Conservation (phyloP, 2,329 filamentous ascomycete genomes). For the Colletotrichum sidae region DNA sequence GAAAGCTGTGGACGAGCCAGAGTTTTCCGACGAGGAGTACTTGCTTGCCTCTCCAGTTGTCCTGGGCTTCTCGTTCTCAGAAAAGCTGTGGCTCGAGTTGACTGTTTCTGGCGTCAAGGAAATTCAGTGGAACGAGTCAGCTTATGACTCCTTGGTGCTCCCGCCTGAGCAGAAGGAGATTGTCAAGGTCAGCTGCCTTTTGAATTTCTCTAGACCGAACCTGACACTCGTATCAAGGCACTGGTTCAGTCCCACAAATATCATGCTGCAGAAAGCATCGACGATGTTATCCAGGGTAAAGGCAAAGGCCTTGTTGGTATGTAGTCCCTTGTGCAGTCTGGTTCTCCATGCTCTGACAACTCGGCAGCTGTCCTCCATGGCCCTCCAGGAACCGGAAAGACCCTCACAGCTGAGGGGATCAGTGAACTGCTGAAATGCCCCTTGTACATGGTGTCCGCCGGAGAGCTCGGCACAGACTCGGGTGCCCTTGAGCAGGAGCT, state of each 20-base stretch:
- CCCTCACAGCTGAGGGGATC: conserved; percentile 31
- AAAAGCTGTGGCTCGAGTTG: conserved; percentile 93
- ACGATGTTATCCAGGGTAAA: conserved; percentile 86
- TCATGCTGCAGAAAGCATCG: conserved; percentile 82
- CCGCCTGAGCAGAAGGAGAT: conserved; percentile 70
- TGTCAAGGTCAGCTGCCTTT: conserved; percentile 61
- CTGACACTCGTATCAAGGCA: conserved; percentile 55
- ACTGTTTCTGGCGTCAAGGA: conserved; percentile 82
- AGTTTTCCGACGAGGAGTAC: conserved; percentile 85
- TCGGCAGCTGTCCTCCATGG: conserved; percentile 77
- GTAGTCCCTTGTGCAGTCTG: conserved; percentile 39
- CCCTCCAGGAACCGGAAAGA: conserved; percentile 84
- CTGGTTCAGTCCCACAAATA: conserved; percentile 88
- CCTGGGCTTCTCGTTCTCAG: conserved; percentile 86
- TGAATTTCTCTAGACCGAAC: neutral
- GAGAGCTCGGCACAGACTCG: conserved; percentile 69
- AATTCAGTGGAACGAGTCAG: conserved; percentile 85
- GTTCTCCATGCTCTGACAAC: neutral
- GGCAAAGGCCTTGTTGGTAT: conserved; percentile 82
- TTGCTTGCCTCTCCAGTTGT: conserved; percentile 87
- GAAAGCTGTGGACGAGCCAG: conserved; percentile 52
- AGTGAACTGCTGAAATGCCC: conserved; percentile 32
- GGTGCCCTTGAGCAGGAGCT: conserved; percentile 79
- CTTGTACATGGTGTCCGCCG: conserved; percentile 32
- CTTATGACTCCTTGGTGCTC: conserved; percentile 85